Conservation (phyloP, 257 asterid species). For the Vinca minor region DNA sequence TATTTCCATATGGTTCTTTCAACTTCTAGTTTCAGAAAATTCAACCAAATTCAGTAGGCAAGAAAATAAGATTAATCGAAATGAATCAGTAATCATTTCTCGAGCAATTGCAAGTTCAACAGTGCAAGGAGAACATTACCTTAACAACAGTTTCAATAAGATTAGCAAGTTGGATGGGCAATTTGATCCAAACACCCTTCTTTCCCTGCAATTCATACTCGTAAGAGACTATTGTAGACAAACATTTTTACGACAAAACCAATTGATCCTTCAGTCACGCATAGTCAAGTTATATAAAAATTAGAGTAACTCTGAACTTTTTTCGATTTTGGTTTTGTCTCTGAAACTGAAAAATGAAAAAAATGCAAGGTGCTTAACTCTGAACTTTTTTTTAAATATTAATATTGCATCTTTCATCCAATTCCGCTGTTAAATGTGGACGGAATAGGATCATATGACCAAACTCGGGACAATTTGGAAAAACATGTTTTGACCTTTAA, state of each 20-base stretch:
- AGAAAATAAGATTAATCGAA: background rate
- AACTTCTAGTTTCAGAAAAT: background rate
- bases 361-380: no score
- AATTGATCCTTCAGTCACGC: no score
- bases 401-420: background rate
- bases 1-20: background rate
- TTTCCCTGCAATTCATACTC: constrained; percentile 45
- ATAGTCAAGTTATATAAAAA: no score
- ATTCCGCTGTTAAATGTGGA: background rate
- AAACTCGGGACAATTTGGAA: no score
- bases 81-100: background rate
- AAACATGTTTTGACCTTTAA: no score
- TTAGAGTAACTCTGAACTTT: no score
- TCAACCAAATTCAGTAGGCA: background rate
- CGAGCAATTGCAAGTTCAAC: no score
- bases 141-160: constrained; percentile 54
- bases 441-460: background rate
- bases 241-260: no score
- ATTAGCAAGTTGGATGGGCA: constrained; percentile 50
- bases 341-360: no score
- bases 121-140: constrained; percentile 23
- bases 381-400: no score
- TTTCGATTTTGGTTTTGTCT: no score
- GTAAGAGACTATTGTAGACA: background rate
- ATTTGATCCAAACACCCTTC: constrained; percentile 72